A percentile compares a stretch with the other conserved stretches of the same genome.
phyloP scores from a whole-genome alignment of 768 basidiomycete genomes.

The Tephrocybe sp. region DNA sequence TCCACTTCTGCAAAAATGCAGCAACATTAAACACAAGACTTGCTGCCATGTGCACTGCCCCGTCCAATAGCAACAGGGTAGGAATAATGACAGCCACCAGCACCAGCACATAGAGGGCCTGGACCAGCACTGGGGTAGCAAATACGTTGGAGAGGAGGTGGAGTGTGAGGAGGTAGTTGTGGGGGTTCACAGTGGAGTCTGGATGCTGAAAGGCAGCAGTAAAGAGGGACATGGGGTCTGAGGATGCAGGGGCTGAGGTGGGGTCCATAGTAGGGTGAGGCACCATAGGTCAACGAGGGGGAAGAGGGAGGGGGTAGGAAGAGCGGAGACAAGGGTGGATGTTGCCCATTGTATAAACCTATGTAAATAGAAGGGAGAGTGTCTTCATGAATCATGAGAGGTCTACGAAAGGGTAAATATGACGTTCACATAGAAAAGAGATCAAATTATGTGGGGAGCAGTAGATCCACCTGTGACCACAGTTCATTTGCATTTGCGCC shows the following conservation, averaged over 20 bases:
- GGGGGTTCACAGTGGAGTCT: slow-evolving; percentile 22
- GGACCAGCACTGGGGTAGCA: slow-evolving; percentile 47
- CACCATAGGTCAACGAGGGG: slow-evolving; percentile 85
- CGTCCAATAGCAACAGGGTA: slow-evolving; percentile 68
- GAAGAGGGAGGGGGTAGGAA: slow-evolving; percentile 64
- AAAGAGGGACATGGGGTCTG: slow-evolving; percentile 45
- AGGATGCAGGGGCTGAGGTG: slow-evolving; percentile 30
- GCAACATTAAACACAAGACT: slow-evolving; percentile 80
- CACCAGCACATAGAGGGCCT: slow-evolving; percentile 30
- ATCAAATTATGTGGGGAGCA: slow-evolving; percentile 69
- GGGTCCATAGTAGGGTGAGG: slow-evolving; percentile 70
- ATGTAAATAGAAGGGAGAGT: slow-evolving; percentile 67
- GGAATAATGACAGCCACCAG: slow-evolving; percentile 63
- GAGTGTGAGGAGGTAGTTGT: slow-evolving; percentile 67
- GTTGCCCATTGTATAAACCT: slow-evolving; percentile 67
- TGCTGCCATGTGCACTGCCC: slow-evolving; percentile 70
- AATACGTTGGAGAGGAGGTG: slow-evolving; percentile 73
- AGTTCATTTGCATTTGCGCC: slow-evolving; percentile 73
- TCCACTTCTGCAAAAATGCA: slow-evolving; percentile 60
- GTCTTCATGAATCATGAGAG: slow-evolving; percentile 69
- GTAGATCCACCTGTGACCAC: slow-evolving; percentile 68
- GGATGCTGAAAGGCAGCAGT: slow-evolving; percentile 8
- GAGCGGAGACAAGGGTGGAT: slow-evolving; percentile 36
- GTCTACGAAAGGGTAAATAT: slow-evolving; percentile 33
- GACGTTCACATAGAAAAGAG: neutral